phyloP scores from a whole-genome alignment of 2,329 filamentous ascomycete species.

The Xylariaceae sp. region DNA sequence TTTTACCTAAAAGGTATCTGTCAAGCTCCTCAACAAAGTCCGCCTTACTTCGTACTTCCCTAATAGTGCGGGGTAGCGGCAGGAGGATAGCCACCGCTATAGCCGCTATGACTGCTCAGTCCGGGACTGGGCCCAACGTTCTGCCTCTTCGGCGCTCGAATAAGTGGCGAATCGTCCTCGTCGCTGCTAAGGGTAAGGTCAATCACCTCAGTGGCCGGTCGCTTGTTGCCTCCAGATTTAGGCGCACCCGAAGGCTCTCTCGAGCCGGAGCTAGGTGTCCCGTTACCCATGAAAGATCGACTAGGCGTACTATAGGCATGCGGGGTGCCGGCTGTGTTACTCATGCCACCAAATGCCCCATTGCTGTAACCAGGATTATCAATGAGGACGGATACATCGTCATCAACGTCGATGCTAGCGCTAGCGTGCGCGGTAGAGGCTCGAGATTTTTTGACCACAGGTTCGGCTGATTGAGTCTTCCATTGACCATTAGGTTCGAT shows the following conservation, averaged over 20 bases:
- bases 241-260: conserved; percentile 47
- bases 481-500: conserved; percentile 89
- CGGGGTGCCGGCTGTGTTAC: conserved; percentile 24
- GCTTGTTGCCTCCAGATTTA: conserved; percentile 43
- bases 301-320: conserved; percentile 32
- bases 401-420: conserved; percentile 52
- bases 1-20: no score
- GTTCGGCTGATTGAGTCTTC: conserved; percentile 53
- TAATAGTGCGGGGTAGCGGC: neutral
- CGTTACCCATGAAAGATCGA: conserved; percentile 28
- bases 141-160: conserved; percentile 56
- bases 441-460: conserved; percentile 38
- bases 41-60: neutral
- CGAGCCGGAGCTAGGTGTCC: conserved; percentile 31
- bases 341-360: conserved; percentile 50
- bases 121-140: conserved; percentile 29
- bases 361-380: conserved; percentile 48
- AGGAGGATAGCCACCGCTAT: conserved; percentile 1
- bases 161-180: conserved; percentile 53
- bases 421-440: conserved; percentile 37
- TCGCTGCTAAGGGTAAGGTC: conserved; percentile 66
- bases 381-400: conserved; percentile 57
- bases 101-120: neutral
- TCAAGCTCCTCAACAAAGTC: no score
- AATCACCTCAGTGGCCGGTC: conserved; percentile 58